Conservation (phyloP, 1,284 basidiomycete genomes). For the Tranzscheliella williamsii region DNA sequence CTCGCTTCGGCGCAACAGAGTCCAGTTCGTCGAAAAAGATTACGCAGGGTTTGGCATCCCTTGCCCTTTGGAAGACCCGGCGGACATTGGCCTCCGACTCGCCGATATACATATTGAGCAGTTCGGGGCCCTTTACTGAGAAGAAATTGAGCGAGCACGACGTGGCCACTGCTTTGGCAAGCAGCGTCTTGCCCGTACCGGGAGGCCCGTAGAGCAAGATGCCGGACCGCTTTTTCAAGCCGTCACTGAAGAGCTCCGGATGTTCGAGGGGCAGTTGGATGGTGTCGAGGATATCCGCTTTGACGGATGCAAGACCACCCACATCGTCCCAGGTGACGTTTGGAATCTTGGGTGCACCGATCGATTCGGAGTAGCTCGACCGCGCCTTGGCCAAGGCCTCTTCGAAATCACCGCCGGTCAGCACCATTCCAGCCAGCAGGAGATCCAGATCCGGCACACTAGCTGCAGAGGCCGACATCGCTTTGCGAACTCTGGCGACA, state of each 20-base stretch:
- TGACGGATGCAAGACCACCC: slow-evolving; percentile 85
- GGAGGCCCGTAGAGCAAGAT: slow-evolving; percentile 63
- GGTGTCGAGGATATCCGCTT: slow-evolving; percentile 92
- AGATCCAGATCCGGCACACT: slow-evolving; percentile 24
- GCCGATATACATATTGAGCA: slow-evolving; percentile 65
- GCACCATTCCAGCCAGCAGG: slow-evolving; percentile 66
- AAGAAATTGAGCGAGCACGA: slow-evolving; percentile 64
- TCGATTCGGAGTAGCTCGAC: slow-evolving; percentile 82
- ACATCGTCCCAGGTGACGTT: slow-evolving; percentile 97
- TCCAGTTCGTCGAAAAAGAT: slow-evolving; percentile 65
- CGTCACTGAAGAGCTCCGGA: slow-evolving; percentile 88
- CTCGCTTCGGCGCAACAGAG: slow-evolving; percentile 63
- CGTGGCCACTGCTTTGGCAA: slow-evolving; percentile 71
- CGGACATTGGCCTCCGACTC: slow-evolving; percentile 64
- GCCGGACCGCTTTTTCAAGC: slow-evolving; percentile 93
- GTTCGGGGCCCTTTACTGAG: slow-evolving; percentile 64
- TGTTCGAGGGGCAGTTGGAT: slow-evolving; percentile 92
- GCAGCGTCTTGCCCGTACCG: slow-evolving; percentile 64
- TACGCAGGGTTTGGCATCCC: slow-evolving; percentile 64
- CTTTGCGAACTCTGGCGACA: slow-evolving; percentile 66
- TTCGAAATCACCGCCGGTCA: slow-evolving; percentile 75
- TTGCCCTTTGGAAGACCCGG: slow-evolving; percentile 62
- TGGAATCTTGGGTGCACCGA: slow-evolving; percentile 95
- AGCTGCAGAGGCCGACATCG: slow-evolving; percentile 8
- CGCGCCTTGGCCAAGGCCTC: slow-evolving; percentile 76